Base-by-base conservation (phyloP, 148 eudicot species). In the Diospyros kaki region DNA sequence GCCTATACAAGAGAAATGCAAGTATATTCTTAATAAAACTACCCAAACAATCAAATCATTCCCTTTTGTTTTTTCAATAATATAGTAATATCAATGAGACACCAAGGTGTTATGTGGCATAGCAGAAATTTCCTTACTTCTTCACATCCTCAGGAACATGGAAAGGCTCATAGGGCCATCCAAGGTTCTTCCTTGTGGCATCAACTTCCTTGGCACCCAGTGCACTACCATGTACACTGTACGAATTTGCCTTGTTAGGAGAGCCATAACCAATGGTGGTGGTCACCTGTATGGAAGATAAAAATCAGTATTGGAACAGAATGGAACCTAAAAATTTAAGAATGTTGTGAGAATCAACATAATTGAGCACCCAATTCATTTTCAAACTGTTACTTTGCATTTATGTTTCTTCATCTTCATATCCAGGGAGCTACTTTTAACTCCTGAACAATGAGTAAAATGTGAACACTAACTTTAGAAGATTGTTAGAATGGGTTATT, bases 201-300 rank as follows among this genome's bases (percentile, higher is more conserved):
- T 88, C 94, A 14, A 90, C 97, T 85, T 92, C 97, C 83, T 87
- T 87, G 17, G 88, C 91, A 70, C 94, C 95, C 76, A 92, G 80
- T 51, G 95, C 95, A 80, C 86, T 83, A 64, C 97, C 97, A 45
- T 92, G 97, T 40, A 88, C 97, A 66, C 91, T 87, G 84, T 92
- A 90, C 62, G 97, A 87, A 86, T 92, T 90, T 10, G 94, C 81
- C 77, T 92, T 92, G 80, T 92, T 92, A 9, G 97, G 97, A 66
- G 94, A 90, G 48, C 97, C 95, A 74, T 56, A 92, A 72, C 97
- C 97, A 66, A 90, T 92, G 8, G 97, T 92, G 43, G 97, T 92
- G 14, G 97, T 92, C 76, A 90, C 90, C 97, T 92, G 84, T 42
- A 40, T 44, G 63, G 42, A 52, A 52, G n/a, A 64, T 75, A 45